Conservation (phyloP, 2,329 filamentous ascomycete species). For the Myriangium duriaei region DNA sequence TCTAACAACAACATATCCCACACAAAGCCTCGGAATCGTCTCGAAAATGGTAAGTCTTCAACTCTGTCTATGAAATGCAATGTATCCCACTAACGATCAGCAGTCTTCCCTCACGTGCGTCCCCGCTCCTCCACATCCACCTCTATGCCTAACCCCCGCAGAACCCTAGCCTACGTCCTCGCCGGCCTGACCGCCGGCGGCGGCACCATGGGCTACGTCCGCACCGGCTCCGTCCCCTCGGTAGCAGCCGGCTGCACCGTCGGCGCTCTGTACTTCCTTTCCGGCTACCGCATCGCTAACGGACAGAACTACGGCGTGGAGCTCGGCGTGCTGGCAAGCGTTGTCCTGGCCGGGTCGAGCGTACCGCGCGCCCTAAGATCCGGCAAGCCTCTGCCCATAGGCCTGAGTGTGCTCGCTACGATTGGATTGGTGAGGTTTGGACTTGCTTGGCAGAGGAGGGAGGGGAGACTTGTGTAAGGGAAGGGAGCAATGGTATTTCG, state of each 20-base stretch:
- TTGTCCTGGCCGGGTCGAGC: conserved; percentile 71
- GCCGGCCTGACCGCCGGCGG: conserved; percentile 74
- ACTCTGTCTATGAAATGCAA: too few species aligned
- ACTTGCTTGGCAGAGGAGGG: conserved; percentile 38
- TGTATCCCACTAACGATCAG: conserved; percentile 5
- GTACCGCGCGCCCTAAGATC: conserved; percentile 77
- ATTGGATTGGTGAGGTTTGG: conserved; percentile 75
- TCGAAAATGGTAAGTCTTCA: too few species aligned
- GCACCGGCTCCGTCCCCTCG: conserved; percentile 76
- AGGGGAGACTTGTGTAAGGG: background rate
- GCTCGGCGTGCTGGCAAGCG: conserved; percentile 72
- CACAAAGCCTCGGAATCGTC: too few species aligned
- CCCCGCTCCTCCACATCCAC: background rate
- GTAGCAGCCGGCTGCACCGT: conserved; percentile 75
- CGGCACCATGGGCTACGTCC: conserved; percentile 74
- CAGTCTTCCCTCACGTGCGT: background rate
- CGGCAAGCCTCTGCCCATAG: conserved; percentile 71
- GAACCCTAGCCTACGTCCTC: conserved; percentile 58
- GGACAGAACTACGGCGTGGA: conserved; percentile 72
- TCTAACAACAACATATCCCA: too few species aligned
- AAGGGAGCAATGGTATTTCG: background rate
- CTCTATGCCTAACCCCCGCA: background rate
- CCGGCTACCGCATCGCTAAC: conserved; percentile 67
- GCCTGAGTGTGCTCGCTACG: conserved; percentile 64
- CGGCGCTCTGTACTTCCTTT: conserved; percentile 64